Evolutionary conservation across 2,329 filamentous ascomycete species (phyloP).

Genomic region (Ceratocystis eucalypticola): DNA sequence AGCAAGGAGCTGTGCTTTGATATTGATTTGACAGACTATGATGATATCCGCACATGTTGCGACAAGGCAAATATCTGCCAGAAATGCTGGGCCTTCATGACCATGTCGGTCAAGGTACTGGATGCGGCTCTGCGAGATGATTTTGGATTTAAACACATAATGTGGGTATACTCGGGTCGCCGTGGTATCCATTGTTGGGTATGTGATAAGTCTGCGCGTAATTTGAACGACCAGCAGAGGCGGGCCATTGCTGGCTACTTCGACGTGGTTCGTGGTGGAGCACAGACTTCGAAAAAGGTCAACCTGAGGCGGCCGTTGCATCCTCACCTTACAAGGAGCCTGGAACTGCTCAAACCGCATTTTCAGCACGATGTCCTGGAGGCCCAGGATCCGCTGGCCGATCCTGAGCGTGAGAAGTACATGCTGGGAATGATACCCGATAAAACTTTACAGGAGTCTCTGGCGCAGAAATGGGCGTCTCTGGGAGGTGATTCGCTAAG

Average conservation of each 20-base stretch:
- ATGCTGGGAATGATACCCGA: constrained; percentile 80
- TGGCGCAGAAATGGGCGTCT: constrained; percentile 84
- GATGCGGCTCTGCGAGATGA: constrained; percentile 80
- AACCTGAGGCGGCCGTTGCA: constrained; percentile 76
- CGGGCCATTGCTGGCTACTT: constrained; percentile 79
- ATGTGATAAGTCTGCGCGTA: constrained; percentile 74
- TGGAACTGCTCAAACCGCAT: constrained; percentile 69
- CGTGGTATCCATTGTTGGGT: constrained; percentile 97
- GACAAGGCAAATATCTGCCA: constrained; percentile 82
- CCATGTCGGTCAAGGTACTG: constrained; percentile 91
- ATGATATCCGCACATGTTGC: constrained; percentile 91
- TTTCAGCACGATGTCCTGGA: constrained; percentile 73
- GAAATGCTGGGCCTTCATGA: constrained; percentile 95
- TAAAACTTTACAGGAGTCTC: constrained; percentile 56
- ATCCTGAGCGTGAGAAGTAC: constrained; percentile 55
- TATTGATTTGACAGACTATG: constrained; percentile 98
- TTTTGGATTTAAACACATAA: constrained; percentile 90
- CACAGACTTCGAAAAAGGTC: constrained; percentile 74
- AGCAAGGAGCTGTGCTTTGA: constrained; percentile 96
- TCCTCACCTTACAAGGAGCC: constrained; percentile 75
- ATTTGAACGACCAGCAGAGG: constrained; percentile 73
- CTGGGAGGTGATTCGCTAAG: constrained; percentile 58
- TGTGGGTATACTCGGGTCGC: constrained; percentile 97
- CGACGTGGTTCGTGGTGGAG: constrained; percentile 75
- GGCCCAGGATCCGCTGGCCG: constrained; percentile 74